Conservation (phyloP, 495 filamentous ascomycete species). For the Aspergillus sparsus region DNA sequence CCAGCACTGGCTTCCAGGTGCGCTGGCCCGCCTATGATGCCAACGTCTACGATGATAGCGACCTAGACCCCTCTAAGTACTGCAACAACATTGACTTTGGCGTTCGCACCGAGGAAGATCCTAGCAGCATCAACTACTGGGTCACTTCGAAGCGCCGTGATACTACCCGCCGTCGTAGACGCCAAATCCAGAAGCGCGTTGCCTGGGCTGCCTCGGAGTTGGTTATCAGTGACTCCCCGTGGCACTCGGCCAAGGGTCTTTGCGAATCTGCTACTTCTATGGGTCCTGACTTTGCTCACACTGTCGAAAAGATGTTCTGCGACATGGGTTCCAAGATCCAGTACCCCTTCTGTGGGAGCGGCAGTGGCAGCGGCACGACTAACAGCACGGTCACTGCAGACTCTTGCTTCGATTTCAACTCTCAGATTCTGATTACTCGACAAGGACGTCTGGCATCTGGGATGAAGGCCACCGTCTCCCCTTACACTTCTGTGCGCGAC, state of each 20-base stretch:
- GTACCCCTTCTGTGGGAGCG: constrained; percentile 15
- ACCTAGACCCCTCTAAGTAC: constrained; percentile 5
- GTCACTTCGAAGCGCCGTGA: neutral
- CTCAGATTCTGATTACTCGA: neutral
- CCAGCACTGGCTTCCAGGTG: constrained; percentile 19
- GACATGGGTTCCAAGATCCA: constrained; percentile 14
- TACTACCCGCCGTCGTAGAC: constrained; percentile 1
- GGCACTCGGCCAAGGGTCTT: constrained; percentile 6
- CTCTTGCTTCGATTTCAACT: constrained; percentile 11
- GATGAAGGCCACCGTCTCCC: no score
- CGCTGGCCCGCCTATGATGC: constrained; percentile 12
- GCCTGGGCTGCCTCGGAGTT: constrained; percentile 11
- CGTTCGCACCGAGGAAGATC: constrained; percentile 14
- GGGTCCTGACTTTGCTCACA: constrained; percentile 20
- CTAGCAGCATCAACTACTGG: constrained; percentile 16
- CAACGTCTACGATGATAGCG: constrained; percentile 9
- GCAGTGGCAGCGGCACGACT: no score
- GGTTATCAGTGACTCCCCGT: constrained; percentile 7
- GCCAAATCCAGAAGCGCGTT: neutral
- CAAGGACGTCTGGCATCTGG: no score
- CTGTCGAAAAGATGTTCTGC: constrained; percentile 9
- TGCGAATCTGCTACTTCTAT: constrained; percentile 17
- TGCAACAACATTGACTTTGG: constrained; percentile 22
- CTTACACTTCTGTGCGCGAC: no score
- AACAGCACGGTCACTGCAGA: neutral